Evolutionary conservation across 164 flowering plant genomes (phyloP).

Genomic region (Magnolia officinalis): DNA sequence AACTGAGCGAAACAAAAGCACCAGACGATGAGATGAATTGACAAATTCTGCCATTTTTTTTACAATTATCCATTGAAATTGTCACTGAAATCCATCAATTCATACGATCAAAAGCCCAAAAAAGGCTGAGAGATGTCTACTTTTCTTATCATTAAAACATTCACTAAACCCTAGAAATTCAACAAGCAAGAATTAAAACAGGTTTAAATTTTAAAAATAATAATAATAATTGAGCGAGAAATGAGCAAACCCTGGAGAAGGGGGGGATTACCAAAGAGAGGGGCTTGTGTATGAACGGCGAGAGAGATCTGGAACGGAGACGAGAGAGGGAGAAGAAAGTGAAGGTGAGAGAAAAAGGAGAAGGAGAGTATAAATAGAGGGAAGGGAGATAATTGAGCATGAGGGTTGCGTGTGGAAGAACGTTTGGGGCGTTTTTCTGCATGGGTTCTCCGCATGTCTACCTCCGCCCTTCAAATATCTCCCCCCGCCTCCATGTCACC

Average conservation of each 20-base stretch:
- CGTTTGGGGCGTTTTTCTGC: constrained; percentile 30
- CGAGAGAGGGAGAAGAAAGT: not conserved
- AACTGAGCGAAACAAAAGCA: not conserved
- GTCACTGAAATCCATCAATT: not conserved
- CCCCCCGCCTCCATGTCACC: not conserved
- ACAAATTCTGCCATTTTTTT: not conserved
- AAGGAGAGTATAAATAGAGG: not conserved
- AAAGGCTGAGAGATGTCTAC: too few relatives aligned
- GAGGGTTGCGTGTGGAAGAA: constrained; percentile 47
- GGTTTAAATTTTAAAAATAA: too few relatives aligned
- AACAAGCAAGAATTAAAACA: not conserved
- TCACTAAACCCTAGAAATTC: not conserved
- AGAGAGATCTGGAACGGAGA: not conserved
- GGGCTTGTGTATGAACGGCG: not conserved
- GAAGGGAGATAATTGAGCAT: constrained; percentile 16
- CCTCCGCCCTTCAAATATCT: constrained; percentile 21
- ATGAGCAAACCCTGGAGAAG: not conserved
- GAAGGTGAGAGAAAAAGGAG: not conserved
- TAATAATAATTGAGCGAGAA: constrained; percentile 8
- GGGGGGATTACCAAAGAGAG: constrained; percentile 4
- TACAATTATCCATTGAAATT: not conserved
- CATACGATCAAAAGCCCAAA: not conserved
- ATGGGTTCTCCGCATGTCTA: constrained; percentile 45
- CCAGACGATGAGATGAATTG: not conserved
- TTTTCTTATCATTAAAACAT: too few relatives aligned